phyloP scores from a whole-genome alignment of 2,329 filamentous ascomycete genomes.

The Leptographium flavum region DNA sequence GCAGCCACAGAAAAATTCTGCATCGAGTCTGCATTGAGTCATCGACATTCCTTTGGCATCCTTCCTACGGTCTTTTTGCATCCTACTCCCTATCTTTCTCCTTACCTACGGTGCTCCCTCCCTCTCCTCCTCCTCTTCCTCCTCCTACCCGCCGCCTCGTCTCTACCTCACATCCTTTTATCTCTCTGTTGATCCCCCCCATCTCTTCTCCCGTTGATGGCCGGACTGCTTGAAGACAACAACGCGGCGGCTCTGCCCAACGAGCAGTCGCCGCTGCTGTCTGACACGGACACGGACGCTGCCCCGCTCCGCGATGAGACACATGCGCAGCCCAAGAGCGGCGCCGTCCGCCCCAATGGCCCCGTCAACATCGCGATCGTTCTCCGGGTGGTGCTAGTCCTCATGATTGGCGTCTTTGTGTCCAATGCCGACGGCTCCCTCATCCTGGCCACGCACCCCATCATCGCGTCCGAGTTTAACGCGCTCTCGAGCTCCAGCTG shows the following conservation, averaged over 20 bases:
- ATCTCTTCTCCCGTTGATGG: background rate
- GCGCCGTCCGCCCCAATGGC: background rate
- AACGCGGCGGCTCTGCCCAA: background rate
- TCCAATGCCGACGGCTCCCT: conserved; percentile 50
- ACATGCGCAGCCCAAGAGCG: background rate
- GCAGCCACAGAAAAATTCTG: too few species aligned
- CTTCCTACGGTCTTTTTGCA: background rate
- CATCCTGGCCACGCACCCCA: conserved; percentile 50
- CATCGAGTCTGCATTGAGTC: too few species aligned
- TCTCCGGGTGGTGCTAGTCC: conserved; percentile 5
- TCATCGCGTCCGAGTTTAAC: conserved; percentile 46
- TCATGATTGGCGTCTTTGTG: conserved; percentile 41
- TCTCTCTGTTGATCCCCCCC: background rate
- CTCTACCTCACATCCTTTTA: background rate
- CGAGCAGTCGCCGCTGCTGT: conserved; percentile 6
- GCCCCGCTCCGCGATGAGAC: background rate
- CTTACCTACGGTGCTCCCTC: background rate
- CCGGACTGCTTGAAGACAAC: background rate
- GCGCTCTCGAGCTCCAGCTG: conserved; percentile 41
- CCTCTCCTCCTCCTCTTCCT: background rate
- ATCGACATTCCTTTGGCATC: background rate
- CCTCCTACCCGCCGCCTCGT: background rate
- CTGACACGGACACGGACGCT: conserved; percentile 6
- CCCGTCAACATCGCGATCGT: background rate
- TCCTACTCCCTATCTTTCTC: background rate